Percentiles rank a stretch among this genome's conserved stretches.
phyloP scores from a whole-genome alignment of 192 early-diverging fungal genomes.

The Entomortierella lignicola region DNA sequence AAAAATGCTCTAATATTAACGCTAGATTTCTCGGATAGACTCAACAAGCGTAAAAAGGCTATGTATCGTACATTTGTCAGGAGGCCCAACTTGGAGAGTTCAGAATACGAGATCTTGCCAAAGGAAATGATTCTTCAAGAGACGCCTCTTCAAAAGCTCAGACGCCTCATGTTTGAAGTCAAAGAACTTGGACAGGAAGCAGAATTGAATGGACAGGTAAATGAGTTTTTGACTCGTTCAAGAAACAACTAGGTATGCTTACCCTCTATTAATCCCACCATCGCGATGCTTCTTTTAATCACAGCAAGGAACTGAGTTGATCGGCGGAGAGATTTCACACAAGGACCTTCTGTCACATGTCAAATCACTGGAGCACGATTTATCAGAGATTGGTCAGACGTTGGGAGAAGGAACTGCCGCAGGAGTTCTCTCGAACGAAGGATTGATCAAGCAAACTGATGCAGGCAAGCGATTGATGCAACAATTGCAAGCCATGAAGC shows the following conservation, averaged over 20 bases:
- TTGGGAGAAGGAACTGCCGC: slow-evolving; percentile 45
- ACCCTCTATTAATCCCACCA: too few species aligned
- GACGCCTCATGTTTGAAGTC: slow-evolving; percentile 84
- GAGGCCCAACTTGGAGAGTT: slow-evolving; percentile 61
- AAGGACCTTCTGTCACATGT: slow-evolving; percentile 62
- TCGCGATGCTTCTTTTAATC: background rate
- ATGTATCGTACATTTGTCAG: slow-evolving; percentile 69
- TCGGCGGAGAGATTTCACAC: slow-evolving; percentile 50
- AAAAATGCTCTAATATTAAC: too few species aligned
- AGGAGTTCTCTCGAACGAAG: slow-evolving; percentile 48
- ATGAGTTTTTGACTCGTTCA: background rate
- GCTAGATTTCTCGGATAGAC: slow-evolving; percentile 70
- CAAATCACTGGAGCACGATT: slow-evolving; percentile 62
- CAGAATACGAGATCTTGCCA: slow-evolving; percentile 66
- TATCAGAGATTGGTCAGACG: slow-evolving; percentile 58
- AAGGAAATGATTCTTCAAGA: slow-evolving; percentile 68
- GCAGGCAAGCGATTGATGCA: slow-evolving; percentile 62
- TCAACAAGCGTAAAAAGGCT: slow-evolving; percentile 67
- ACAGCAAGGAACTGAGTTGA: slow-evolving; percentile 48
- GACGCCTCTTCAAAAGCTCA: slow-evolving; percentile 78
- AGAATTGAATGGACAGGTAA: slow-evolving; percentile 63
- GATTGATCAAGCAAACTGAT: slow-evolving; percentile 60
- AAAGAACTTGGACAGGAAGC: slow-evolving; percentile 83
- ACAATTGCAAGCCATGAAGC: slow-evolving; percentile 66
- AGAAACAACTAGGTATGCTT: too few species aligned